Conservation (phyloP, 306 rosid species). For the Vicia faba region DNA sequence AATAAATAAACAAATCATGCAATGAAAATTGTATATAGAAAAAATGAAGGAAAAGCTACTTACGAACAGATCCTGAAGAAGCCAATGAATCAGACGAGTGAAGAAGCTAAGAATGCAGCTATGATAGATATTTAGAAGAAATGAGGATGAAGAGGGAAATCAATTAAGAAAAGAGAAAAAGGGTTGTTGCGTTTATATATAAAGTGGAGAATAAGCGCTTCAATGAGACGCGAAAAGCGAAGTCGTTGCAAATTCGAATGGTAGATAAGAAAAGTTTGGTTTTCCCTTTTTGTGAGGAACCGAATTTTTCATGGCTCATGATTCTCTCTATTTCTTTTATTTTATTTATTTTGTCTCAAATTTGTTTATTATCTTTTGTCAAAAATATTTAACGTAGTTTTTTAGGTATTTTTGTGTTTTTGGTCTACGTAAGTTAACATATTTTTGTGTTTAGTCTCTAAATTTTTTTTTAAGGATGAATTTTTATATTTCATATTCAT, state of each 20-base stretch:
- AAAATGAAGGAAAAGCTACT: slow-evolving; percentile 38
- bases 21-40: background rate
- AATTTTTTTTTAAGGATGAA: no score
- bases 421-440: no score
- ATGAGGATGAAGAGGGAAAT: slow-evolving; percentile 18
- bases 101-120: slow-evolving; percentile 44
- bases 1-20: background rate
- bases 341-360: background rate
- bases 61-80: slow-evolving; percentile 33
- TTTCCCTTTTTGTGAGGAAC: slow-evolving; percentile 32
- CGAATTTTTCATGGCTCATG: slow-evolving; percentile 38
- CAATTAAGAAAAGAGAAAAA: slow-evolving; percentile 22
- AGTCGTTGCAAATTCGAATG: slow-evolving; percentile 51
- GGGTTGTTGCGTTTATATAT: no score
- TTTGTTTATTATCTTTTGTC: background rate
- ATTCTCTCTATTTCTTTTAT: slow-evolving; percentile 17
- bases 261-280: slow-evolving; percentile 47
- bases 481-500: no score
- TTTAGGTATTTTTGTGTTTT: no score
- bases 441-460: no score
- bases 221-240: slow-evolving; percentile 47
- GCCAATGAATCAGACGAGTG: slow-evolving; percentile 9
- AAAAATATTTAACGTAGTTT: no score
- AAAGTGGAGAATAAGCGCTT: slow-evolving; percentile 56
- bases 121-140: background rate